Conservation (phyloP, 129 eudicot species). For the Deinandra increscens region DNA sequence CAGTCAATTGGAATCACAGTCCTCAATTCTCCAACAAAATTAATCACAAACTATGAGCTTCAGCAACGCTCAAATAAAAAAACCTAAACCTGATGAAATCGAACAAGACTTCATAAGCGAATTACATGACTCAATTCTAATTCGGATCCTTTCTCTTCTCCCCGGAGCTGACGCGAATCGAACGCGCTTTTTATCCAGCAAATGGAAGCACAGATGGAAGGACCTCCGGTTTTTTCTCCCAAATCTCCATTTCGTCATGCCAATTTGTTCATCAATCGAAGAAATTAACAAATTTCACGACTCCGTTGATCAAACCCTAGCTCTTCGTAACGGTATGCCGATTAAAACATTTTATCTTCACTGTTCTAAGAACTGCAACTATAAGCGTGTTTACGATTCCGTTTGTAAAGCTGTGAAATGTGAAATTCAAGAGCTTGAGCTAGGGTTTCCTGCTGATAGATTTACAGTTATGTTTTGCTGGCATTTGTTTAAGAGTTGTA, state of each 20-base stretch:
- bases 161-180: constrained; percentile 21
- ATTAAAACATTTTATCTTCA: constrained; percentile 13
- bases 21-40: background rate
- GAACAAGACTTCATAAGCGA: constrained; percentile 19
- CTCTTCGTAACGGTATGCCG: constrained; percentile 22
- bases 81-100: background rate
- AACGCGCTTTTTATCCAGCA: constrained; percentile 20
- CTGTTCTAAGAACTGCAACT: constrained; percentile 20
- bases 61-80: background rate
- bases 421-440: constrained; percentile 12
- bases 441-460: constrained; percentile 22
- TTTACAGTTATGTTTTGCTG: constrained; percentile 22
- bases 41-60: background rate
- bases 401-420: background rate
- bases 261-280: background rate
- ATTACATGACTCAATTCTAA: constrained; percentile 20
- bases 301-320: constrained; percentile 21
- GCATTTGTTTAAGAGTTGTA: constrained; percentile 18
- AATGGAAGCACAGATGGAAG: constrained; percentile 18
- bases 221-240: constrained; percentile 21
- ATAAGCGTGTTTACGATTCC: constrained; percentile 21
- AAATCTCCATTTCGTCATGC: constrained; percentile 21
- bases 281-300: constrained; percentile 21
- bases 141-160: constrained; percentile 18
- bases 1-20: background rate